Base-by-base conservation (phyloP, 2,329 filamentous ascomycete genomes). In the Malbranchea cinnamomea region DNA sequence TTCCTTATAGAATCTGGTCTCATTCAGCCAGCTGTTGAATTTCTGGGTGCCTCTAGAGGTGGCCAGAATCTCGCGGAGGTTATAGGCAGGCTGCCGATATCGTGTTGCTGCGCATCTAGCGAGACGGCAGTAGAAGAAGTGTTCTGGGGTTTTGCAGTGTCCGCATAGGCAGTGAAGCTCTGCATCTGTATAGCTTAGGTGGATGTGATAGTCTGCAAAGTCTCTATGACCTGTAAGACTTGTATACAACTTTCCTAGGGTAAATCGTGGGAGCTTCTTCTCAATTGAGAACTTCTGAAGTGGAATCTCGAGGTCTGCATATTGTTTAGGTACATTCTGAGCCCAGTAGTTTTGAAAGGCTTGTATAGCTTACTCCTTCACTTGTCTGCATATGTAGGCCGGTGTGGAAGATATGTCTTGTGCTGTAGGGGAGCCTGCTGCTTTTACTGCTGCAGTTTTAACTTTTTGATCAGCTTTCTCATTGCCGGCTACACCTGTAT, bases 101-200 rank as follows among this genome's bases (percentile, higher is more conserved):
- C 8, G 12, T 7, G 8, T 13, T 13, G 13, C 7, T 26, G 7
- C 12, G 7, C 13, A 12, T 13, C 23, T 26, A 12, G 23, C 23
- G 13, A 26, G 23, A 8, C 23, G 27, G 16, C 27, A 30, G 16
- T n/a, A 22, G 27, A 4, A 7, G 27, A 30, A 30, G 18, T 30
- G 27, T 11, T 22, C 16, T 4, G 27, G 27, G 6, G 27, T 22
- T 16, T 30, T 30, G 16, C 11, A 12, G 7, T n/a, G 6, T 12
- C 27, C 27, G 18, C 27, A 30, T 21, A 4, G 16, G 16, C 27
- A 30, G 27, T 7, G 6, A 6, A n/a, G 6, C 9, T 22, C 6
- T 10, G 27, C 27, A 12, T 30, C 27, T n/a, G 19, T 6, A 15
- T 30, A 18, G 5, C 5, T n/a, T n/a, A n/a, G n/a, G n/a, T n/a